Percentiles rank a stretch among this genome's conserved stretches.
These are phyloP conservation scores for Rhodotorula sp. DNA, from an alignment of 1,284 basidiomycete species.

Conservation along the genomic window DNA sequence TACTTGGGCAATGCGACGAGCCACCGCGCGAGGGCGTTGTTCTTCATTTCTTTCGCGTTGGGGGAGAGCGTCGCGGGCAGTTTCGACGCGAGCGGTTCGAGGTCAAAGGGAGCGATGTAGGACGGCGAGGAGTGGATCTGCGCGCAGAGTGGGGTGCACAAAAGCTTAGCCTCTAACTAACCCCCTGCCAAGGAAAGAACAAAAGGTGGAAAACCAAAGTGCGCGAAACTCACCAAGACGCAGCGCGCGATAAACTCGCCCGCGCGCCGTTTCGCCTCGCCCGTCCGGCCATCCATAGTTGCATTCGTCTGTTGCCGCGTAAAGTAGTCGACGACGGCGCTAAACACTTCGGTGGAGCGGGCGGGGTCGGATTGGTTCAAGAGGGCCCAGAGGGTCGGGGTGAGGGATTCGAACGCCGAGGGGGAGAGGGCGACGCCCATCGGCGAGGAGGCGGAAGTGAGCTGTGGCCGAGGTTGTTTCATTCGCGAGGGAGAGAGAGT, in stretches of 20 bases:
- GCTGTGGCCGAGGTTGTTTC: not conserved
- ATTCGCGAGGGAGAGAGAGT: not conserved
- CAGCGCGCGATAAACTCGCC: constrained; percentile 48
- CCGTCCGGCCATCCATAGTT: not conserved
- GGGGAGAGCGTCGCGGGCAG: constrained; percentile 18
- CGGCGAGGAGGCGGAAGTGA: constrained; percentile 49
- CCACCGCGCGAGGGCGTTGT: constrained; percentile 55
- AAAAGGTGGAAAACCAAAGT: no score
- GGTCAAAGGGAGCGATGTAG: constrained; percentile 59
- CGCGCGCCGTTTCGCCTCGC: constrained; percentile 23
- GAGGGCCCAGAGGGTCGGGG: constrained; percentile 71
- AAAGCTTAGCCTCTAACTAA: no score
- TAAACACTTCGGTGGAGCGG: constrained; percentile 5
- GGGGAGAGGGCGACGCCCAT: constrained; percentile 58
- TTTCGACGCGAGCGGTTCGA: constrained; percentile 41
- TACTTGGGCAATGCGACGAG: constrained; percentile 67
- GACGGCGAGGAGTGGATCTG: constrained; percentile 64
- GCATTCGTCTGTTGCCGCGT: constrained; percentile 1
- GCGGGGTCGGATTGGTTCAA: constrained; percentile 55
- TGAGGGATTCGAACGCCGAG: constrained; percentile 58
- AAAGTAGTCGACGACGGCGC: constrained; percentile 22
- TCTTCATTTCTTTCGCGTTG: not conserved
- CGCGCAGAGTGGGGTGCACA: no score
- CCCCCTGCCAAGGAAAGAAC: no score
- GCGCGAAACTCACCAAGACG: constrained; percentile 58